Percentiles rank a stretch among this genome's conserved stretches.
Conservation (phyloP, 129 eudicot genomes). For the Lactuca sativa region DNA sequence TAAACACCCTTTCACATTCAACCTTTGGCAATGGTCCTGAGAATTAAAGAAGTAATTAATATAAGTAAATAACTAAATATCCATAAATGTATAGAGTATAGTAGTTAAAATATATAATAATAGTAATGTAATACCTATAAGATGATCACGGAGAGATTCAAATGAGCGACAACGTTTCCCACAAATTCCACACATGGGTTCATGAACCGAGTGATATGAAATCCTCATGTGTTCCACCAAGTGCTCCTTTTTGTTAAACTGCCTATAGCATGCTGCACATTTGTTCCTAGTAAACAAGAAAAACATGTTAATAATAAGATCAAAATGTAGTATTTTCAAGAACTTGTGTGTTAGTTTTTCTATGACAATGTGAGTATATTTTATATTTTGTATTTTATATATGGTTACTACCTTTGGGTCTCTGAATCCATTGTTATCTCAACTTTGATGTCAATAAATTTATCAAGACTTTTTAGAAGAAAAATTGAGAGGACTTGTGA, state of each 20-base stretch:
- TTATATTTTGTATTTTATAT: conserved; percentile 2
- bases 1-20: conserved; percentile 88
- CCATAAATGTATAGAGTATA: neutral
- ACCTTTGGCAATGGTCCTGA: conserved; percentile 89
- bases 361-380: conserved; percentile 8
- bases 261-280: conserved; percentile 95
- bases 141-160: conserved; percentile 94
- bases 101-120: neutral
- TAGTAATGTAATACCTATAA: conserved; percentile 53
- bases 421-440: conserved; percentile 59
- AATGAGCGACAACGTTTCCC: conserved; percentile 79
- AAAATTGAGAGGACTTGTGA: conserved; percentile 37
- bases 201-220: conserved; percentile 90
- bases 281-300: conserved; percentile 64
- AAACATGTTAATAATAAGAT: conserved; percentile 10
- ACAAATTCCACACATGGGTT: conserved; percentile 91
- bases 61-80: neutral
- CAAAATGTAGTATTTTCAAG: neutral
- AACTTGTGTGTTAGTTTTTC: neutral
- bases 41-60: neutral
- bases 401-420: conserved; percentile 46
- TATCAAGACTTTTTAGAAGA: neutral
- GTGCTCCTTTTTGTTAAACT: conserved; percentile 92
- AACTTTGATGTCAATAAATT: conserved; percentile 33
- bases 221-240: conserved; percentile 92